Evolutionary conservation across 1,284 basidiomycete genomes (phyloP).

Genomic region (Stereum hirsutum): DNA sequence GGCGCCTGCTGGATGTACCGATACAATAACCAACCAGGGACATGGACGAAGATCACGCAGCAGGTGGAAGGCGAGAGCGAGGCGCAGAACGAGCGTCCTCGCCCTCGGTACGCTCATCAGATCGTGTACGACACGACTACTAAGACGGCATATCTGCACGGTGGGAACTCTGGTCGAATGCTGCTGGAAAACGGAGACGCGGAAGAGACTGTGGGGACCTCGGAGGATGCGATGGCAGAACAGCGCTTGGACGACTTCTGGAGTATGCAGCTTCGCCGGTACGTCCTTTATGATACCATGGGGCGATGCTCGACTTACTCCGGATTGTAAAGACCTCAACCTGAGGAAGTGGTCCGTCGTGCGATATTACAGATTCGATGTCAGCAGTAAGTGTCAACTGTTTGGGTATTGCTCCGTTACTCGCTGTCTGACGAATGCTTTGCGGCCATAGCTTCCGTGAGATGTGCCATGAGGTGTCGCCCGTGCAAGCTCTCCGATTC

Average conservation of each 20-base stretch:
- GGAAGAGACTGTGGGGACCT: constrained; percentile 6
- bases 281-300: constrained; percentile 13
- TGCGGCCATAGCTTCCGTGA: constrained; percentile 77
- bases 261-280: constrained; percentile 63
- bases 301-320: background rate
- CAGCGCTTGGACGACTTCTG: constrained; percentile 66
- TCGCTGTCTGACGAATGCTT: background rate
- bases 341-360: constrained; percentile 50
- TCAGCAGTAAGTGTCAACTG: constrained; percentile 45
- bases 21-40: constrained; percentile 47
- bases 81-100: constrained; percentile 7
- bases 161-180: constrained; percentile 49
- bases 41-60: constrained; percentile 50
- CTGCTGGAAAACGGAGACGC: constrained; percentile 7
- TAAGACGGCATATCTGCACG: constrained; percentile 56
- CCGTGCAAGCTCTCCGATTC: constrained; percentile 62
- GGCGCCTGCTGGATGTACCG: constrained; percentile 57
- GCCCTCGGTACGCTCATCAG: constrained; percentile 65
- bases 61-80: constrained; percentile 11
- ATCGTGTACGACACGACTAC: constrained; percentile 57
- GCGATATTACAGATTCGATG: constrained; percentile 52
- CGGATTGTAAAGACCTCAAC: constrained; percentile 32
- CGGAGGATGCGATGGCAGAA: constrained; percentile 23
- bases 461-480: constrained; percentile 57
- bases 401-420: background rate